A percentile compares a stretch with the other conserved stretches of the same genome.
These are phyloP conservation scores for Ophiocordyceps sinensis DNA, from an alignment of 2,329 filamentous ascomycete species.

Conservation along the genomic window DNA sequence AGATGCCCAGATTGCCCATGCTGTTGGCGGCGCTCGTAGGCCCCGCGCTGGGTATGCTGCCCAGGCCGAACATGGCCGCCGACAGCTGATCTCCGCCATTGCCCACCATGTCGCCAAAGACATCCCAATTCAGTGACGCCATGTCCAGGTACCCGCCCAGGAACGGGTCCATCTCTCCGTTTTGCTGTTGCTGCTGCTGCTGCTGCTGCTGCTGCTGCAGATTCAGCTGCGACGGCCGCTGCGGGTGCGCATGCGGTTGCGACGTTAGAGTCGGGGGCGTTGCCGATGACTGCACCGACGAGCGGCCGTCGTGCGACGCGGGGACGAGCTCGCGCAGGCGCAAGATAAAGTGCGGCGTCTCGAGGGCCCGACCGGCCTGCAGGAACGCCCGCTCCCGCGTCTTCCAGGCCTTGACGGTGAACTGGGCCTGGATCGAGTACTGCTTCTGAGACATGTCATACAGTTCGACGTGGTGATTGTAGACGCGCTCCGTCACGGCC, in stretches of 20 bases:
- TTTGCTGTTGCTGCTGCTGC: slow-evolving; percentile 4
- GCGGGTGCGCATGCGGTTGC: slow-evolving; percentile 7
- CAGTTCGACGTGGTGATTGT: slow-evolving; percentile 34
- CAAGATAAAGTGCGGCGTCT: slow-evolving; percentile 30
- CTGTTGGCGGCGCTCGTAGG: slow-evolving; percentile 1
- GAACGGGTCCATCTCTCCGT: slow-evolving; percentile 26
- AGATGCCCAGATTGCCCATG: slow-evolving; percentile 1
- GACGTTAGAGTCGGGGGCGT: slow-evolving; percentile 13
- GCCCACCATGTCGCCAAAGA: slow-evolving; percentile 21
- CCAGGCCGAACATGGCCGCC: slow-evolving; percentile 15
- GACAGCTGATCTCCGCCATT: slow-evolving; percentile 14
- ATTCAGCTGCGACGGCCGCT: not conserved
- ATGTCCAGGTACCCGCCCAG: slow-evolving; percentile 29
- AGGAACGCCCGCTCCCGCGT: slow-evolving; percentile 28
- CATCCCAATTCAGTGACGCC: slow-evolving; percentile 29
- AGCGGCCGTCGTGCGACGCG: slow-evolving; percentile 20
- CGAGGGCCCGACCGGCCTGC: slow-evolving; percentile 20
- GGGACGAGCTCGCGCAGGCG: slow-evolving; percentile 27
- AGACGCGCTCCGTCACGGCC: slow-evolving; percentile 30
- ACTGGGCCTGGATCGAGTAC: slow-evolving; percentile 28
- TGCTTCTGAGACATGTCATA: slow-evolving; percentile 31
- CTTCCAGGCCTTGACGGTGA: slow-evolving; percentile 37
- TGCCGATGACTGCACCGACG: slow-evolving; percentile 14
- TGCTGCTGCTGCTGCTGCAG: slow-evolving; percentile 3
- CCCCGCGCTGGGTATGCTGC: slow-evolving; percentile 8